Evolutionary conservation across 805 yeast species (phyloP).

Genomic region (Metschnikowia cubensis): DNA sequence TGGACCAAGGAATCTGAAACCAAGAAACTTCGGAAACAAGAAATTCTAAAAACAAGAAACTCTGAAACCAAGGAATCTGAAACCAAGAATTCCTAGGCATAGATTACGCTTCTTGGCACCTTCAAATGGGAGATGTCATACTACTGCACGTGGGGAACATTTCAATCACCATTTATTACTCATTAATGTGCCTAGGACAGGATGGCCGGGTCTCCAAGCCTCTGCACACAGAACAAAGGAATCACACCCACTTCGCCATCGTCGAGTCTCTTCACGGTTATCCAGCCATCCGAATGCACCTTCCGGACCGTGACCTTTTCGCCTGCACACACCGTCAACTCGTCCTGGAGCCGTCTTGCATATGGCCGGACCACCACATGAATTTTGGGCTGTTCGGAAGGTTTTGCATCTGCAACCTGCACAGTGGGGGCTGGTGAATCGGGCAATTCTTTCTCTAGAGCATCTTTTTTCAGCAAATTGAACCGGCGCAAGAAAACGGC

Average conservation of each 20-base stretch:
- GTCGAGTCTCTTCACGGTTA: slow-evolving; percentile 22
- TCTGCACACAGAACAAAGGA: slow-evolving; percentile 20
- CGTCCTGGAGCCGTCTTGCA: slow-evolving; percentile 29
- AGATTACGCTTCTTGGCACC: too few species aligned
- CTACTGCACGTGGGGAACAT: not conserved
- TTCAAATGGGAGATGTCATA: too few species aligned
- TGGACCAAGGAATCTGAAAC: too few species aligned
- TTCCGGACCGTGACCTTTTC: slow-evolving; percentile 25
- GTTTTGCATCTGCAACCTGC: not conserved
- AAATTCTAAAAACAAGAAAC: too few species aligned
- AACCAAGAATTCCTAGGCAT: too few species aligned
- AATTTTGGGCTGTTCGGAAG: not conserved
- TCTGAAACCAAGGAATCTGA: too few species aligned
- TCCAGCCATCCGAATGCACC: slow-evolving; percentile 38
- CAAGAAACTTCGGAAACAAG: too few species aligned
- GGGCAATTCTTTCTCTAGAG: slow-evolving; percentile 16
- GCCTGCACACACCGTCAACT: slow-evolving; percentile 28
- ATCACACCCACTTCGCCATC: slow-evolving; percentile 28
- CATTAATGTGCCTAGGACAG: not conserved
- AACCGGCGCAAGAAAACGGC: slow-evolving; percentile 34
- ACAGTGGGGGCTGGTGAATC: slow-evolving; percentile 16
- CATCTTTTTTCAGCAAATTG: slow-evolving; percentile 22
- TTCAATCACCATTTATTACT: not conserved
- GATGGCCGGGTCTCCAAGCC: not conserved
- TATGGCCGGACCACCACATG: slow-evolving; percentile 26